Percentiles rank a stretch among this genome's conserved stretches.
phyloP scores from a whole-genome alignment of 2,329 filamentous ascomycete genomes.

The Waltergamsia citrina region DNA sequence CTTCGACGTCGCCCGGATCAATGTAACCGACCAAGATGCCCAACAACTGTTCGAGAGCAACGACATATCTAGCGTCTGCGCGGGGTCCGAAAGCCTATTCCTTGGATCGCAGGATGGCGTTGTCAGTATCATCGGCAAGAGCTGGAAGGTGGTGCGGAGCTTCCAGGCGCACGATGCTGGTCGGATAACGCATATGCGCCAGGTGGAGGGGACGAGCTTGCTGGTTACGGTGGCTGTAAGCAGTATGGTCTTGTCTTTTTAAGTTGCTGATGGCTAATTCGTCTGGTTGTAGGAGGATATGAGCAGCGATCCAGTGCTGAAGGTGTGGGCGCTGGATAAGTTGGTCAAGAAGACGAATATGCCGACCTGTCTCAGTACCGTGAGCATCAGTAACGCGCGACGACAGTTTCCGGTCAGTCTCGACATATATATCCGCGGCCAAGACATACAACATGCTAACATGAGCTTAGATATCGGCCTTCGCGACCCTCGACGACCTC shows the following conservation, averaged over 20 bases:
- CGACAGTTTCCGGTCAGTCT: constrained; percentile 77
- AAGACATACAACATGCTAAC: not conserved
- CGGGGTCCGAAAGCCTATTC: constrained; percentile 83
- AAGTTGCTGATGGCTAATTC: too few relatives aligned
- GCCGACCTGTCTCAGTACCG: constrained; percentile 78
- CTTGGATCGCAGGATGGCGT: constrained; percentile 77
- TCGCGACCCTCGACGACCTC: constrained; percentile 78
- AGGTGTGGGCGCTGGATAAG: constrained; percentile 97
- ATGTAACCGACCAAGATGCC: constrained; percentile 70
- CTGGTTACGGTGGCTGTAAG: constrained; percentile 69
- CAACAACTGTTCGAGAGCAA: constrained; percentile 71
- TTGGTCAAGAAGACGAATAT: constrained; percentile 86
- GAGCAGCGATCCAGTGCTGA: constrained; percentile 76
- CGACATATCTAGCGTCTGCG: constrained; percentile 74
- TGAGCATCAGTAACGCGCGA: constrained; percentile 80
- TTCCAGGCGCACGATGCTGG: constrained; percentile 80
- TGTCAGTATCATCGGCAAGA: constrained; percentile 78
- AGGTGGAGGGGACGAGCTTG: constrained; percentile 78
- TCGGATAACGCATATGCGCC: constrained; percentile 83
- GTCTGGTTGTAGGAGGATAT: constrained; percentile 70
- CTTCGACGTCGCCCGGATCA: constrained; percentile 87
- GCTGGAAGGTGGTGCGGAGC: constrained; percentile 76
- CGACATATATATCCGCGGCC: not conserved
- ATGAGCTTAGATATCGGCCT: constrained; percentile 62
- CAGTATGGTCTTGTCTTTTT: constrained; percentile 7